Evolutionary conservation across 1,284 basidiomycete genomes (phyloP).

Genomic region (Ustilago trichophora): DNA sequence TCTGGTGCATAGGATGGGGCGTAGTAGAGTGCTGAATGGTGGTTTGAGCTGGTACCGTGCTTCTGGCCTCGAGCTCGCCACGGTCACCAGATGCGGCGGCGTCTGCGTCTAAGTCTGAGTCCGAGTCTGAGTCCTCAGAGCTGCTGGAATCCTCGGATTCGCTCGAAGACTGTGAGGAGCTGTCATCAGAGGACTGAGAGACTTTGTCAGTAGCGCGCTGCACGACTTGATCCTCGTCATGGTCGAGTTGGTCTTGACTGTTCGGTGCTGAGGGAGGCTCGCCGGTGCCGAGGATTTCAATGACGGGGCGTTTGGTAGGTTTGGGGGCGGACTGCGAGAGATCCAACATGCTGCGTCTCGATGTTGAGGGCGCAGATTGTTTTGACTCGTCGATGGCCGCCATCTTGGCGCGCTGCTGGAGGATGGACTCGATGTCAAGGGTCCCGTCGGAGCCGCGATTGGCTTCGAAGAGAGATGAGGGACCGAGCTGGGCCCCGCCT

Average conservation of each 20-base stretch:
- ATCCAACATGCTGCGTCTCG: slow-evolving; percentile 13
- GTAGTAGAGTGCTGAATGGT: not conserved
- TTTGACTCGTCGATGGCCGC: slow-evolving; percentile 7
- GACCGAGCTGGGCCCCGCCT: slow-evolving; percentile 9
- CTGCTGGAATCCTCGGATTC: slow-evolving; percentile 5
- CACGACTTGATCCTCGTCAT: not conserved
- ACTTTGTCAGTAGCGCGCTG: not conserved
- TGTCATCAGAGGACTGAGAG: slow-evolving; percentile 3
- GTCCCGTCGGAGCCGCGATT: slow-evolving; percentile 30
- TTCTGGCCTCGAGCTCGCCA: too few relatives aligned
- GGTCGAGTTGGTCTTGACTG: not conserved
- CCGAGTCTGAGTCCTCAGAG: slow-evolving; percentile 2
- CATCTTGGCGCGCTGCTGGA: slow-evolving; percentile 33
- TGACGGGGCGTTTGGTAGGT: slow-evolving; percentile 21
- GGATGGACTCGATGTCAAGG: slow-evolving; percentile 39
- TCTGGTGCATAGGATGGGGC: slow-evolving; percentile 33
- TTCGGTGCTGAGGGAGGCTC: not conserved
- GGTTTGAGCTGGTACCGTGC: not conserved
- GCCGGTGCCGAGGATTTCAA: slow-evolving; percentile 15
- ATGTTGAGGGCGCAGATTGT: slow-evolving; percentile 3
- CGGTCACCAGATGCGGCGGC: too few relatives aligned
- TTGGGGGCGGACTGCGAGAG: slow-evolving; percentile 11
- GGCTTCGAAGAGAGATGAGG: slow-evolving; percentile 39
- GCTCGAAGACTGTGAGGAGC: slow-evolving; percentile 1
- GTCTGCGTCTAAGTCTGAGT: not conserved